Evolutionary conservation across 148 eudicot species (phyloP), one percentile per base, ranked within the genome.

Genomic region (Nepenthes mirabilis): DNA sequence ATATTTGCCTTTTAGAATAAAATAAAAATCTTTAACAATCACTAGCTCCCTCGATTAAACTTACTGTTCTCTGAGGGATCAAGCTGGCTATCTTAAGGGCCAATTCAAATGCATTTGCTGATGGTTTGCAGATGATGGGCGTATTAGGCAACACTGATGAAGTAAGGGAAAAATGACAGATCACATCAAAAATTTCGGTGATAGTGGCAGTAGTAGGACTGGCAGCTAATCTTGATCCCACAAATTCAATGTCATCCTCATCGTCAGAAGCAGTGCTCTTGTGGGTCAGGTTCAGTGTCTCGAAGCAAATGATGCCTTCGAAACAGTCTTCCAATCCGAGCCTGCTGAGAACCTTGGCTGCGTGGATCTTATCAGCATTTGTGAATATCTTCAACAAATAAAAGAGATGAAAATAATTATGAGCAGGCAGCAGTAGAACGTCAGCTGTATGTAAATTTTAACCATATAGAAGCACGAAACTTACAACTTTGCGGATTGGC

Each of bases 401-500:
- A 51, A 12, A 35, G 14, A 49, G n/a, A 49, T 11, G n/a, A 49
- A 49, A 11, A 49, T 10, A 2, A 11, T n/a, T n/a, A n/a, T 11
- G 6, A 49, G 5, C 34, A 33, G 57, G 57, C 14, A 33, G 34
- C 6, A 1, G 8, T 2, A 4, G 35, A 33, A 4, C 35, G 6
- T 4, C 57, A 3, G 2, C n/a, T 2, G 13, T 54, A 4, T 23
- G 2, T 54, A 34, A 4, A 2, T 14, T n/a, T 54, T 54, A 7
- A 11, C 6, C 34, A 9, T 6, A 23, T 55, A 23, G 35, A 5
- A 36, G 11, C 34, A 66, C 56, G 7, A 36, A 33, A 77, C 87
- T 75, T 77, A 93, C 98, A 8, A 93, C 85, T 93, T 88, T 93
- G n/a, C 91, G 95, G 65, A 80, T 79, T 3, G 96, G 98, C 67